Evolutionary conservation across 805 yeast genomes (phyloP).

Genomic region (Kluyveromyces nonfermentans): DNA sequence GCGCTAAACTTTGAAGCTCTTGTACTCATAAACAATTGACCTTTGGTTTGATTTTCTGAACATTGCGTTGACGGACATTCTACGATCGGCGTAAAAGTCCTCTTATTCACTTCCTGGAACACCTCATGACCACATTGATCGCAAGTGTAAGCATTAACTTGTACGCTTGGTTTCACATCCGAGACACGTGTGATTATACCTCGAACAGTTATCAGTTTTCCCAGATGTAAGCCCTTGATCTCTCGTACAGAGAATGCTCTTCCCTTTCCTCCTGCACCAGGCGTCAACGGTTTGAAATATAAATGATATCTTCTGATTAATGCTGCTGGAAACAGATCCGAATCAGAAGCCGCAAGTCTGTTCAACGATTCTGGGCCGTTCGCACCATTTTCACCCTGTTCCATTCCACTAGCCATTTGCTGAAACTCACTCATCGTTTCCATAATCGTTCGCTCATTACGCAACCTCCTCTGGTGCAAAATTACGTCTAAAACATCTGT

Average conservation of each 20-base stretch:
- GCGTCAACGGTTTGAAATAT: constrained; percentile 74
- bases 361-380: constrained; percentile 20
- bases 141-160: constrained; percentile 92
- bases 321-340: constrained; percentile 69
- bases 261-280: constrained; percentile 25
- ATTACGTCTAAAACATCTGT: constrained; percentile 93
- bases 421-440: constrained; percentile 57
- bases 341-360: constrained; percentile 30
- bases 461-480: constrained; percentile 75
- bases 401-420: constrained; percentile 28
- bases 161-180: constrained; percentile 88
- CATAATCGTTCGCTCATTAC: constrained; percentile 64
- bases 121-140: constrained; percentile 95
- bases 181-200: constrained; percentile 94
- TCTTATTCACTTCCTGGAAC: constrained; percentile 86
- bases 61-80: constrained; percentile 85
- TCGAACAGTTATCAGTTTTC: constrained; percentile 79
- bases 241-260: constrained; percentile 83
- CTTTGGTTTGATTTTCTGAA: constrained; percentile 66
- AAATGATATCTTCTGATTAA: constrained; percentile 79
- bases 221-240: constrained; percentile 73
- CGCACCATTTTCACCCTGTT: constrained; percentile 17
- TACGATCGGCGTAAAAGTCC: constrained; percentile 74
- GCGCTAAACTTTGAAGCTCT: constrained; percentile 93
- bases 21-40: constrained; percentile 84